Percentiles rank a stretch among this genome's conserved stretches.
Conservation (phyloP, 202 grass and related monocot genomes). For the Miscanthus sacchariflorus region DNA sequence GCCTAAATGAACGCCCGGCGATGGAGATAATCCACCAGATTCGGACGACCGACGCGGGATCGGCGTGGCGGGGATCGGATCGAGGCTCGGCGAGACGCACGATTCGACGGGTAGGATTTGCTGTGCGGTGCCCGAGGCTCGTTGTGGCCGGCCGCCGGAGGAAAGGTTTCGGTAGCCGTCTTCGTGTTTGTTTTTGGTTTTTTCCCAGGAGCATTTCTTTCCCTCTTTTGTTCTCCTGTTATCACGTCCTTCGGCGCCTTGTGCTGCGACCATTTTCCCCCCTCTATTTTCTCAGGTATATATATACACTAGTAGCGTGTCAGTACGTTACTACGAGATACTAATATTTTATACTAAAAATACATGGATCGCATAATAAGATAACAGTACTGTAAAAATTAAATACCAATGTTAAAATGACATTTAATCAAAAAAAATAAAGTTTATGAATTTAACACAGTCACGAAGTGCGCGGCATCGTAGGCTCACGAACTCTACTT, state of each 20-base stretch:
- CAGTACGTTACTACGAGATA: too few species aligned
- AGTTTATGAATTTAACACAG: too few species aligned
- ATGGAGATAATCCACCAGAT: not conserved
- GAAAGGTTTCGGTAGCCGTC: not conserved
- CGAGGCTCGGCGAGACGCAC: not conserved
- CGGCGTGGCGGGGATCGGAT: constrained; percentile 2
- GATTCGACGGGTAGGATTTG: constrained; percentile 31
- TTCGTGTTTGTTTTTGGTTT: not conserved
- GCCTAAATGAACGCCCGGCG: not conserved
- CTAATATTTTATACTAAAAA: too few species aligned
- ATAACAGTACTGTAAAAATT: too few species aligned
- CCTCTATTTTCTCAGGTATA: not conserved
- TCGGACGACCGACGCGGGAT: constrained; percentile 1
- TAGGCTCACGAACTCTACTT: too few species aligned
- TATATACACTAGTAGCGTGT: too few species aligned
- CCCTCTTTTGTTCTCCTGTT: not conserved
- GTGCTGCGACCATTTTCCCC: not conserved
- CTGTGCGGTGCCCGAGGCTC: not conserved
- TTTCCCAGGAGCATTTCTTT: too few species aligned
- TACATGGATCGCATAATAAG: too few species aligned
- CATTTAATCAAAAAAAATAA: too few species aligned
- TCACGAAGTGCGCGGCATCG: too few species aligned
- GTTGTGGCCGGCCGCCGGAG: not conserved
- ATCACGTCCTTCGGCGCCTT: not conserved
- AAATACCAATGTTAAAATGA: too few species aligned